phyloP scores from a whole-genome alignment of 75 land plant genomes.

The Adiantum capillusveneris region DNA sequence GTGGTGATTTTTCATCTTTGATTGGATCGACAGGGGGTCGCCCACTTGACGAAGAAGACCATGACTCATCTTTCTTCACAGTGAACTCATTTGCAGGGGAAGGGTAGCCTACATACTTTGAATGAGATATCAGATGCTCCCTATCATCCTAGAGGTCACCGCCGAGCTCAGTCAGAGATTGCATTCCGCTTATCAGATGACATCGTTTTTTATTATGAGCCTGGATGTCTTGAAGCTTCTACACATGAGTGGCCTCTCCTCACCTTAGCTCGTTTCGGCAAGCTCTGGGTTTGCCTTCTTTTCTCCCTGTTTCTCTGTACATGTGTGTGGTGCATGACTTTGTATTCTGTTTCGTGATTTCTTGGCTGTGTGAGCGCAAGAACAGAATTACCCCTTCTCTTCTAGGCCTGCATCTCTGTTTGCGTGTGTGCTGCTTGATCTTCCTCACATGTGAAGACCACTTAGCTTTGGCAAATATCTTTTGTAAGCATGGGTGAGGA shows the following conservation, averaged over 20 bases:
- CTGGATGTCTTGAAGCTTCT: slow-evolving; percentile 14
- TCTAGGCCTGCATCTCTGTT: no score
- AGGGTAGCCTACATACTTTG: slow-evolving; percentile 21
- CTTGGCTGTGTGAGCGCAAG: no score
- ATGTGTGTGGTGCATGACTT: no score
- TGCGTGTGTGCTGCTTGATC: no score
- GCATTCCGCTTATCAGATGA: slow-evolving; percentile 74
- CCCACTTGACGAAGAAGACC: slow-evolving; percentile 10
- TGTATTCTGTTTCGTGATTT: no score
- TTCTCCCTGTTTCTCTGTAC: no score
- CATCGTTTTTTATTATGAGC: slow-evolving; percentile 46
- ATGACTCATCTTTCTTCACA: slow-evolving; percentile 18
- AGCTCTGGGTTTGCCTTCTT: no score
- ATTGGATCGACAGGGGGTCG: neutral
- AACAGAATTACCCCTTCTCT: no score
- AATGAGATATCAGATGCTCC: slow-evolving; percentile 29
- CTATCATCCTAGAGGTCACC: slow-evolving; percentile 47
- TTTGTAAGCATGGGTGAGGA: slow-evolving; percentile 2
- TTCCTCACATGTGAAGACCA: no score
- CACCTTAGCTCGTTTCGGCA: no score
- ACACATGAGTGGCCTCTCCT: slow-evolving; percentile 3
- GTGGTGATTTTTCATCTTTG: no score
- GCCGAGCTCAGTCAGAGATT: slow-evolving; percentile 84
- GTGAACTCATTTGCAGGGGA: slow-evolving; percentile 20
- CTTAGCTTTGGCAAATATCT: neutral